These are phyloP conservation scores for Flaveria bidentis DNA, from an alignment of 129 eudicot species.

Conservation along the genomic window DNA sequence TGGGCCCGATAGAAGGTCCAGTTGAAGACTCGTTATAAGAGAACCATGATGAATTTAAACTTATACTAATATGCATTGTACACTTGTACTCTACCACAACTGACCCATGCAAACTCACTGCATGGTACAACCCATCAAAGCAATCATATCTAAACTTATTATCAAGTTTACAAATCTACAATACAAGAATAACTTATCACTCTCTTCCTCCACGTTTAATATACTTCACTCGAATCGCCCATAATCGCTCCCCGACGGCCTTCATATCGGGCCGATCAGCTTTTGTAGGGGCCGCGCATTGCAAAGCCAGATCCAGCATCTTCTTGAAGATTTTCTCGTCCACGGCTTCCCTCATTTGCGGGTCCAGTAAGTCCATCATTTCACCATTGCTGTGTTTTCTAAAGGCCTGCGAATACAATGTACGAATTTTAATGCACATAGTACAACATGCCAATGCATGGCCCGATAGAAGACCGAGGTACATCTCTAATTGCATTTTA, in stretches of 20 bases:
- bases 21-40: too few species aligned
- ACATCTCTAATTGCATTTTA: too few species aligned
- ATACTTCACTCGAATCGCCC: slow-evolving; percentile 80
- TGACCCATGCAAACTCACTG: slow-evolving; percentile 8
- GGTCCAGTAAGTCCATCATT: slow-evolving; percentile 64
- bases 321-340: slow-evolving; percentile 49
- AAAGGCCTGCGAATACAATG: slow-evolving; percentile 54
- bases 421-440: neutral
- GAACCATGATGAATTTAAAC: neutral
- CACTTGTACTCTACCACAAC: slow-evolving; percentile 29
- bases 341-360: slow-evolving; percentile 57
- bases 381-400: slow-evolving; percentile 63
- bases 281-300: slow-evolving; percentile 82
- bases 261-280: slow-evolving; percentile 93
- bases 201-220: slow-evolving; percentile 43
- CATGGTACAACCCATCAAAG: slow-evolving; percentile 34
- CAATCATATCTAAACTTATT: slow-evolving; percentile 15
- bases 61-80: slow-evolving; percentile 14
- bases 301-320: slow-evolving; percentile 74
- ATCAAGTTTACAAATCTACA: slow-evolving; percentile 16
- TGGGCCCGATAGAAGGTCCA: too few species aligned
- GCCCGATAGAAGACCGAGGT: neutral
- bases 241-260: slow-evolving; percentile 69
- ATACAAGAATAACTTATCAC: slow-evolving; percentile 26
- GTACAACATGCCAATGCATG: neutral